Evolutionary conservation across 768 basidiomycete species (phyloP), one percentile per base, ranked within the genome.

Genomic region (Podaxis carcinomalis): DNA sequence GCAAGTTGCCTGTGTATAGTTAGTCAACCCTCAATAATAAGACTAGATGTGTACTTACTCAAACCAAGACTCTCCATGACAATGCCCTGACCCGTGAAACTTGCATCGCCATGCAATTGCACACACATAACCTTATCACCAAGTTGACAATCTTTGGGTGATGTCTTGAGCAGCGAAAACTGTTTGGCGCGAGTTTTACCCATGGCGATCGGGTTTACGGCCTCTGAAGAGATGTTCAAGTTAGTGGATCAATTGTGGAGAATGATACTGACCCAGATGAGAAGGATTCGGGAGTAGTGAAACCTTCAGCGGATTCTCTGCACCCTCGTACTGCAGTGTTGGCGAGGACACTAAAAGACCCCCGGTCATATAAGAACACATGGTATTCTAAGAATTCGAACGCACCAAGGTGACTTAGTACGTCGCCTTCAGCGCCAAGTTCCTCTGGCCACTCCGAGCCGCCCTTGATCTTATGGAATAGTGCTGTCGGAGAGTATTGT

Each of bases 181-280:
- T 97, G 94, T 69, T 96, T 94, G 1, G 92, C 93, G 14, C 95
- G 88, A 3, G 92, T 90, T 70, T 95, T 93, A 3, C 95, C 95
- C 0, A 95, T 73, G 0, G 91, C 94, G 25, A 96, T 86, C 0
- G 94, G 90, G 68, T 90, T 92, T 59, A 92, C 85, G 0, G 95
- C 93, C 82, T 95, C 92, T 88, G 66, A 3, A 9, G 2, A 32
- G 32, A 9, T 32, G 32, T 32, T 32, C 7, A 32, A 32, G 32
- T 32, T 9, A 9, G 9, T 32, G 32, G 32, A 32, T 3, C 9
- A 5, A 7, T 9, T 7, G 32, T 32, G 32, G 32, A 32, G 7
- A 32, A 32, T 3, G 1, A 32, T 9, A 32, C 42, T 44, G 65
- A 86, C 86, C 86, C 7, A 92, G 74, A 68, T 92, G 90, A 0